These are phyloP conservation scores for Saccharomycopsis malanga DNA, from an alignment of 805 yeast species.

Conservation along the genomic window DNA sequence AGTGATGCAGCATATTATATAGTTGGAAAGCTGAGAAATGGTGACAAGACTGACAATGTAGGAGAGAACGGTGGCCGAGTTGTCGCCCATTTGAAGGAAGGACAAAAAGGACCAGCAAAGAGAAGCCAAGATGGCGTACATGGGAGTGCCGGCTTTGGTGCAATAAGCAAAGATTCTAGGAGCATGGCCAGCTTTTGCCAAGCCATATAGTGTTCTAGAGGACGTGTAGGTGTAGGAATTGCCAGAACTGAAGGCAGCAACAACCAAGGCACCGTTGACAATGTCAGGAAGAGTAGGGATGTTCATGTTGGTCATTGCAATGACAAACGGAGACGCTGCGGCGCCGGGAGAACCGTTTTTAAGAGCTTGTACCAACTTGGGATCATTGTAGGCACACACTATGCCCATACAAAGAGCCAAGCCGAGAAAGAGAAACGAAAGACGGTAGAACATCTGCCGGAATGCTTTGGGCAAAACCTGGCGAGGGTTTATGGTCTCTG, in stretches of 20 bases:
- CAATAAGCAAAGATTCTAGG: conserved; percentile 61
- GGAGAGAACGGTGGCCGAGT: conserved; percentile 55
- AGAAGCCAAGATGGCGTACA: conserved; percentile 45
- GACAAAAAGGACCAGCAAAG: conserved; percentile 58
- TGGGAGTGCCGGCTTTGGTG: conserved; percentile 63
- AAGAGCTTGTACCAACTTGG: conserved; percentile 49
- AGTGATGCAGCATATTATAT: conserved; percentile 48
- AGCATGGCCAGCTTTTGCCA: conserved; percentile 67
- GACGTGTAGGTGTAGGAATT: conserved; percentile 74
- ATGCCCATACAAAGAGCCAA: conserved; percentile 77
- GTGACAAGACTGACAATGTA: conserved; percentile 73
- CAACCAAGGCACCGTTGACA: conserved; percentile 69
- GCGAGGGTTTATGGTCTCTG: conserved; percentile 70
- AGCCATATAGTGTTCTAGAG: conserved; percentile 58
- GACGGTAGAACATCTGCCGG: conserved; percentile 63
- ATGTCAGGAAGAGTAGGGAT: conserved; percentile 66
- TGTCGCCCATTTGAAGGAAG: conserved; percentile 53
- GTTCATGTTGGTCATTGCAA: conserved; percentile 68
- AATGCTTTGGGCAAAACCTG: conserved; percentile 71
- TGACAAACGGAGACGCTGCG: conserved; percentile 73
- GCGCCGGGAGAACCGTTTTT: conserved; percentile 65
- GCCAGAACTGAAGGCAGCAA: conserved; percentile 79
- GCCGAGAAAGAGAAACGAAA: conserved; percentile 60
- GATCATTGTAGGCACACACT: conserved; percentile 64
- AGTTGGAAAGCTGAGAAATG: conserved; percentile 59